Evolutionary conservation across 1,139 yeast species (phyloP), one percentile per base, ranked within the genome.

Genomic region (Yamadazyma diddensiae): DNA sequence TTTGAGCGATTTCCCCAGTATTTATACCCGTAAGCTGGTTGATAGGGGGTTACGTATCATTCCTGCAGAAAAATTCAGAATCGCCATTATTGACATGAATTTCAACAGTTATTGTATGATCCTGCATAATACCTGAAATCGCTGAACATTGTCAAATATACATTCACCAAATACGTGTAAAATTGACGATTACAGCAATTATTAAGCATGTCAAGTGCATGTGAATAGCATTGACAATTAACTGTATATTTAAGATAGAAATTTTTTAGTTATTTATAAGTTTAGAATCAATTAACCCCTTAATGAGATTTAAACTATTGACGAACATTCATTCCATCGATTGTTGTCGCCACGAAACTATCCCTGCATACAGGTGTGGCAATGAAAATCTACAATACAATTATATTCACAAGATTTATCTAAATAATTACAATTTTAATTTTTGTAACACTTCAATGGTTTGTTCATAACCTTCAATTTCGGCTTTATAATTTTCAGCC

Each of bases 401-500:
- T 21, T 21, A 21, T 21, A 21, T 8, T 8, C 8, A 5, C 12
- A 8, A 8, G 5, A 5, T 8, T 12, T 21, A 21, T 21, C 12
- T 13, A 22, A 12, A 5, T 5, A 6, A 12, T 31, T 65, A 82
- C 50, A 81, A 69, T 63, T 81, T 82, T 57, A 84, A 70, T 54
- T 79, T 80, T 59, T 82, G 82, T 56, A 85, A 75, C 50, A 82
- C 80, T 23, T 73, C 76, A 55, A 85, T 82, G 37, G 94, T 84
- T 41, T 83, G 80, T 52, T 82, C 79, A 50, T 82, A 76, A 44
- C 95, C 94, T 53, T 83, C 88, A 42, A 87, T 82, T 59, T 90
- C 98, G 30, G 97, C 96, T 46, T 64, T 59, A 42, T 77, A 73
- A 50, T 77, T 81, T 45, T 83, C 94, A 39, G 81, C 66, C 59